Evolutionary conservation across 768 basidiomycete genomes (phyloP), one percentile per base, ranked within the genome.

Genomic region (Coprinopsis strossmayeri): DNA sequence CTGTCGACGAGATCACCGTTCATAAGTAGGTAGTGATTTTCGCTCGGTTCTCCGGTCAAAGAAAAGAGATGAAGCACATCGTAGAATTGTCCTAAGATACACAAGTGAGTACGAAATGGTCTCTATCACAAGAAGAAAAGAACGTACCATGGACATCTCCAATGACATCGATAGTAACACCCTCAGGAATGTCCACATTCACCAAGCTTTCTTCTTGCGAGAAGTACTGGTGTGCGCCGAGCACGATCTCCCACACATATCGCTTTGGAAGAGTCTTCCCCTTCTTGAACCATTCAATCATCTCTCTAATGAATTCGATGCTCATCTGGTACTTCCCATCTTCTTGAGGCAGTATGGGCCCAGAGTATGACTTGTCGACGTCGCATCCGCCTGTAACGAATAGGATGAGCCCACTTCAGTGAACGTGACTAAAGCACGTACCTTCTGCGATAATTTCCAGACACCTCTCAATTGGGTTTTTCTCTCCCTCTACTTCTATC

Each of bases 1-100:
- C 95, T 82, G 64, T 99, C 95, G 30, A 99, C 95, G 40, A 98
- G 84, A 71, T 99, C 95, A 9, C 93, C 90, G 62, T 91, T 92
- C 84, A 93, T 92, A 44, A 94, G 67, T 41, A 93, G 63, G 57
- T 83, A 84, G 56, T 97, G 95, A n/a, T 79, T 82, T 48, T 88
- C 78, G 47, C 72, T 83, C 11, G 96, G 96, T 48, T 82, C 76
- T 13, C 89, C 91, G 0, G 94, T 96, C 55, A 96, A 71, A 1
- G 82, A 81, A 57, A 87, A 81, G 15, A 99, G 72, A 68, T 98
- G 84, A 46, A 94, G 68, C 55, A 98, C 73, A 64, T 98, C 96
- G 63, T 91, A 98, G 70, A 87, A 95, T 76, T 97, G 95, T 23
- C 91, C 90, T 94, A 56, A 7, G 47, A 17, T 50, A 39, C 26